A percentile compares a stretch with the other conserved stretches of the same genome.
phyloP scores from a whole-genome alignment of 192 early-diverging fungal genomes.

The Coemansia sp. region DNA sequence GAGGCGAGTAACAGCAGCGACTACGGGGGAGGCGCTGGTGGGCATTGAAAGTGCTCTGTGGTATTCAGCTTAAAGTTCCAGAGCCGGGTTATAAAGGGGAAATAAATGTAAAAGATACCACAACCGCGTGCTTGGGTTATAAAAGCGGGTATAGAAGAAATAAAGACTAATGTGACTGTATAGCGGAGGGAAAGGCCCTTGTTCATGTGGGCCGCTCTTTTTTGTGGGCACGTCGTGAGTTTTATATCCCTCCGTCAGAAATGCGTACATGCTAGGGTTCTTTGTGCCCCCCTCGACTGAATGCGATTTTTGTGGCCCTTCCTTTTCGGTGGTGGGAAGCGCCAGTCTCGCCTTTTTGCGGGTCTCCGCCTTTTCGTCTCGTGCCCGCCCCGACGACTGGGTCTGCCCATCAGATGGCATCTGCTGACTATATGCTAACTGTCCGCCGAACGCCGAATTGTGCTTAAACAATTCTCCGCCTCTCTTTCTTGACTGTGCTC shows the following conservation, averaged over 20 bases:
- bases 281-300: not conserved
- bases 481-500: not conserved
- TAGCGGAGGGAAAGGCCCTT: not conserved
- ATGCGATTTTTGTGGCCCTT: not conserved
- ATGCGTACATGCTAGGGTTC: not conserved
- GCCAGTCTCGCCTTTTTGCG: slow-evolving; percentile 3
- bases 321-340: slow-evolving; percentile 9
- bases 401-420: slow-evolving; percentile 5
- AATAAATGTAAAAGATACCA: not conserved
- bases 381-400: not conserved
- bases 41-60: slow-evolving; percentile 23
- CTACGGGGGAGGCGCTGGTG: slow-evolving; percentile 25
- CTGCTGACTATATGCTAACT: slow-evolving; percentile 9
- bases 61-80: not conserved
- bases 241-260: slow-evolving; percentile 10
- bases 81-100: not conserved
- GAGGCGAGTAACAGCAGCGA: slow-evolving; percentile 23
- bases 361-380: slow-evolving; percentile 9
- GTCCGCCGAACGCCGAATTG: not conserved
- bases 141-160: not conserved
- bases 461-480: slow-evolving; percentile 4
- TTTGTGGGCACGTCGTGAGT: not conserved
- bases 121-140: not conserved
- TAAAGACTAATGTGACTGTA: slow-evolving; percentile 2
- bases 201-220: slow-evolving; percentile 4